phyloP scores from a whole-genome alignment of 2,329 filamentous ascomycete species.

The Aureobasidium pullulans region DNA sequence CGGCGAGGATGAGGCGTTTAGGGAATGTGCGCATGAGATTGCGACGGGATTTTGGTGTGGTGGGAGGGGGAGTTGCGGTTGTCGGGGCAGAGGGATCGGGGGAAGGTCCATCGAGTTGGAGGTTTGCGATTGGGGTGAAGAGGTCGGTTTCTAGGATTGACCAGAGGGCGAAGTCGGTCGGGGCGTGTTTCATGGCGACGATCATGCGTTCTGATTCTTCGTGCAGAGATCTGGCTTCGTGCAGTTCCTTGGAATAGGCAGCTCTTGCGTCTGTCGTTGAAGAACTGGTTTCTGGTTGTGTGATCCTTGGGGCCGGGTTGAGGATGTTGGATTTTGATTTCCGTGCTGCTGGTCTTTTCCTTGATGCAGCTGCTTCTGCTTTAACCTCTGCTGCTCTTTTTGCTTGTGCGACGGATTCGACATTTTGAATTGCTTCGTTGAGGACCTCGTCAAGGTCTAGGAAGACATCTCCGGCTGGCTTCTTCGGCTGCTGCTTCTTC shows the following conservation, averaged over 20 bases:
- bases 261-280: too few relatives aligned
- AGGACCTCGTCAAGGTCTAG: slow-evolving; percentile 6
- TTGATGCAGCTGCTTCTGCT: neutral
- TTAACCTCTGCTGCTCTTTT: neutral
- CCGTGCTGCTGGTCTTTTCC: neutral
- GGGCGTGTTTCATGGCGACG: slow-evolving; percentile 42
- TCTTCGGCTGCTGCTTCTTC: neutral
- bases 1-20: slow-evolving; percentile 50
- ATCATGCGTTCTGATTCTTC: neutral
- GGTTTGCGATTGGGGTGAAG: slow-evolving; percentile 35
- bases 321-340: neutral
- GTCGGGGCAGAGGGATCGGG: neutral
- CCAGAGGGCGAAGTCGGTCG: slow-evolving; percentile 61
- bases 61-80: neutral
- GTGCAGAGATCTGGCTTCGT: too few relatives aligned
- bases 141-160: slow-evolving; percentile 58
- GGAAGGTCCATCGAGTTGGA: slow-evolving; percentile 15
- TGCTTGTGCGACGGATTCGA: neutral
- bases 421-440: neutral
- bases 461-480: neutral
- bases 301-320: too few relatives aligned
- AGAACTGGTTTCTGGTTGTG: too few relatives aligned
- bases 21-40: slow-evolving; percentile 60
- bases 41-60: neutral
- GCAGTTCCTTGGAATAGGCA: too few relatives aligned